Evolutionary conservation across 208 protist genomes (phyloP), one percentile per base, ranked within the genome.

Genomic region (Novymonas esmeraldas): DNA sequence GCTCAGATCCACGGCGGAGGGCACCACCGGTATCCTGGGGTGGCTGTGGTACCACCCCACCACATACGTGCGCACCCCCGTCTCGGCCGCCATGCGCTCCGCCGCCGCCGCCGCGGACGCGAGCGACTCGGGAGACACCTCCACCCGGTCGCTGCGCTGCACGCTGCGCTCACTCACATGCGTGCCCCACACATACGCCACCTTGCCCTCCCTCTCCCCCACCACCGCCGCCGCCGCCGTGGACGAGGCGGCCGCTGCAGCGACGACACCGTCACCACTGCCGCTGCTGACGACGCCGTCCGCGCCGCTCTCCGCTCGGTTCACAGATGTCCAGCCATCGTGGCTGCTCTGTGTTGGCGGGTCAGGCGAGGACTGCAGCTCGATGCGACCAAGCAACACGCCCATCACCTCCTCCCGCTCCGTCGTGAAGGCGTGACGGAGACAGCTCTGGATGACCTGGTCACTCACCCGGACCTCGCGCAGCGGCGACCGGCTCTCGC

Each of bases 31-130:
- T 33, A 95, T 92, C 29, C 82, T 79, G 3, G 90, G 93, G 54
- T 97, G 90, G 57, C 79, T 91, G 79, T 97, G 93, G 74, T 94
- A 95, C 93, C 93, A 97, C 3, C 89, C 90, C 26, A 95, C 69
- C 5, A 95, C 88, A 14, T 76, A 73, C 11, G 84, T 91, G 3
- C 10, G 42, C 4, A 57, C 41, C 13, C 81, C 76, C 6, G 73
- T 78, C 14, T 61, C 46, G 0, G 11, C 13, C 26, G 79, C 64
- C 13, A 88, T 58, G 14, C 64, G 56, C 68, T 95, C 87, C 34
- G 89, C 89, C 58, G 83, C 76, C 24, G 85, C 82, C 0, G 73
- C 52, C 13, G 87, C 87, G n/a, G 61, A 41, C n/a, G 82, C 73
- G 28, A 93, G 75, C 28, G 69, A 64, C 52, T 89, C 82, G 0